Evolutionary conservation across 495 filamentous ascomycete genomes (phyloP), one percentile per base, ranked within the genome.

Genomic region (Bryoglossum gracile): DNA sequence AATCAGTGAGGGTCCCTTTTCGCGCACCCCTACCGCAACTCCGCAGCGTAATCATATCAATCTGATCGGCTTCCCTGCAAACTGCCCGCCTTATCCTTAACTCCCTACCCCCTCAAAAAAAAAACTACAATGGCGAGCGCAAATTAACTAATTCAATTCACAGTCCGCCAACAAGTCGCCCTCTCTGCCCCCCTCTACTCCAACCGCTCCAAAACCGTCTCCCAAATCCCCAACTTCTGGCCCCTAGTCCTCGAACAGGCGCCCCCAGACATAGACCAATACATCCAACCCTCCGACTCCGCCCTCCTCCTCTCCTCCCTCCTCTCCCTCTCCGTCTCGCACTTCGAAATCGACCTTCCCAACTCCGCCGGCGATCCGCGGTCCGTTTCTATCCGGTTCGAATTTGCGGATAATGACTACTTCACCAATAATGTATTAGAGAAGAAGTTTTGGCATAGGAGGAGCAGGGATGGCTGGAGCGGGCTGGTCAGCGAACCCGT

Each of bases 371-470:
- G 74, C 44, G 79, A 84, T 44, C 86, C 85, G 9, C 78, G 85
- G 48, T 83, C 77, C 63, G 56, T 89, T 16, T 50, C 64, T 21
- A 71, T 89, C 62, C 68, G 58, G 42, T 78, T 84, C 51, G 71
- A 74, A 43, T 88, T 89, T 56, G 54, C 51, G 23, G 65, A 71
- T 30, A 95, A 95, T 66, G 75, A 82, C 11, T 81, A 78, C 66
- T 91, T 95, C 61, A 71, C 77, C 53, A 75, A 95, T 64, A 62
- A 64, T 32, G 76, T 81, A 47, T 67, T 97, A 34, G 84, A 87
- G 65, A 97, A 97, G 81, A 84, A 83, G 58, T 91, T 95, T 65
- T 89, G 83, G 79, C 84, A 78, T 69, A 81, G 88, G 53, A 73
- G 74, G 62, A 67, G 68, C 32, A 75, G 74, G 57, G 77, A 80